phyloP scores from a whole-genome alignment of 176 grass and related monocot species.

The Triticum urartu region DNA sequence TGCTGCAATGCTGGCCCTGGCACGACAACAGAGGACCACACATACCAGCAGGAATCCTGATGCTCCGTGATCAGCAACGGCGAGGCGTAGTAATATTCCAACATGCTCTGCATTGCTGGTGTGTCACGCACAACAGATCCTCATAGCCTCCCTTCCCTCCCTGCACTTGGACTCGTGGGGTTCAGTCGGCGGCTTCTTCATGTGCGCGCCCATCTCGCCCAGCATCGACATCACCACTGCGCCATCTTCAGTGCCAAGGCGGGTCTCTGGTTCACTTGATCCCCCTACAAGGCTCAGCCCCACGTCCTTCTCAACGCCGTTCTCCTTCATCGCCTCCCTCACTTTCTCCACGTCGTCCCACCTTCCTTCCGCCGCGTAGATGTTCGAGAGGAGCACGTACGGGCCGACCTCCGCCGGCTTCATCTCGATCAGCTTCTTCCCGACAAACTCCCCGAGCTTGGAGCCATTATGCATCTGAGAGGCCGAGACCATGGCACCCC shows the following conservation, averaged over 20 bases:
- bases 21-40: too few relatives aligned
- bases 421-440: slow-evolving; percentile 63
- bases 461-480: slow-evolving; percentile 37
- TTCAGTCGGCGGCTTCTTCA: slow-evolving; percentile 25
- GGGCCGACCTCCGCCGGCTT: slow-evolving; percentile 46
- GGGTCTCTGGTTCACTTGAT: neutral
- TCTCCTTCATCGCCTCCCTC: slow-evolving; percentile 55
- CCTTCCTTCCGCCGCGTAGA: slow-evolving; percentile 51
- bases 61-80: too few relatives aligned
- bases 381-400: slow-evolving; percentile 56
- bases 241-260: neutral
- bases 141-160: neutral
- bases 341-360: slow-evolving; percentile 65
- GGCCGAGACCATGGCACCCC: slow-evolving; percentile 46
- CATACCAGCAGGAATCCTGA: too few relatives aligned
- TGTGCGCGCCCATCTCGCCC: slow-evolving; percentile 29
- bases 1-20: neutral
- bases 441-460: slow-evolving; percentile 57
- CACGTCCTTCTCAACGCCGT: slow-evolving; percentile 25
- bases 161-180: neutral
- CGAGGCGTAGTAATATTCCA: too few relatives aligned
- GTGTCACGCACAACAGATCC: too few relatives aligned
- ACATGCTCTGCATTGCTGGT: too few relatives aligned
- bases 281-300: slow-evolving; percentile 38
- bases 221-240: slow-evolving; percentile 15